A percentile compares a stretch with the other conserved stretches of the same genome.
Conservation (phyloP, 179 eudicot genomes). For the Carnegiea gigantea region DNA sequence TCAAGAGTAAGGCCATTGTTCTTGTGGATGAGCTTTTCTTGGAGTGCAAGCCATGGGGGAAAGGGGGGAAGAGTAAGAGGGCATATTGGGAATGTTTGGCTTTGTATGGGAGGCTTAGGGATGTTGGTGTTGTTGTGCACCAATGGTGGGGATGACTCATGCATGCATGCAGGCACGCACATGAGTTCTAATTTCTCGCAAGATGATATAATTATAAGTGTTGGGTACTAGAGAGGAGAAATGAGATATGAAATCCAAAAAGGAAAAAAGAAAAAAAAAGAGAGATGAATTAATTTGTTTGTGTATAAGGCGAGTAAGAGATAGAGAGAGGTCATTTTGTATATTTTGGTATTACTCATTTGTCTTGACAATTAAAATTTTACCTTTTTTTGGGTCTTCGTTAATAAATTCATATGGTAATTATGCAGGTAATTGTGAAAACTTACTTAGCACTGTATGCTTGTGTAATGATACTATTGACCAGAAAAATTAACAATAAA, state of each 20-base stretch:
- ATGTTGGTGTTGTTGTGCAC: slow-evolving; percentile 88
- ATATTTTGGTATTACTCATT: background rate
- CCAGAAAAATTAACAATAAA: background rate
- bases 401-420: background rate
- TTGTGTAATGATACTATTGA: background rate
- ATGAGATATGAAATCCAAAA: background rate
- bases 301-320: background rate
- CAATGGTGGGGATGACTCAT: slow-evolving; percentile 79
- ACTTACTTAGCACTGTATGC: background rate
- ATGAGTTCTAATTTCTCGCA: background rate
- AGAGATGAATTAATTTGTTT: background rate
- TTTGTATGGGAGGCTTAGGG: slow-evolving; percentile 77
- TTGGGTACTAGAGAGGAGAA: background rate
- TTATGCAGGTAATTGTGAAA: background rate
- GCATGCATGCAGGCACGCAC: background rate
- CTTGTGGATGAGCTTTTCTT: slow-evolving; percentile 84
- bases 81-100: slow-evolving; percentile 96
- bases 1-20: slow-evolving; percentile 47
- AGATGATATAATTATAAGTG: background rate
- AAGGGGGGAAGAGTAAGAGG: slow-evolving; percentile 47
- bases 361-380: background rate
- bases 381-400: background rate
- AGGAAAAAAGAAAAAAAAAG: background rate
- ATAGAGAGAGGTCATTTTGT: no score
- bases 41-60: slow-evolving; percentile 68